Percentiles rank a stretch among this genome's conserved stretches.
Evolutionary conservation across 1,284 basidiomycete genomes (phyloP).

Genomic region (Austroboletus novae-zelandiae): DNA sequence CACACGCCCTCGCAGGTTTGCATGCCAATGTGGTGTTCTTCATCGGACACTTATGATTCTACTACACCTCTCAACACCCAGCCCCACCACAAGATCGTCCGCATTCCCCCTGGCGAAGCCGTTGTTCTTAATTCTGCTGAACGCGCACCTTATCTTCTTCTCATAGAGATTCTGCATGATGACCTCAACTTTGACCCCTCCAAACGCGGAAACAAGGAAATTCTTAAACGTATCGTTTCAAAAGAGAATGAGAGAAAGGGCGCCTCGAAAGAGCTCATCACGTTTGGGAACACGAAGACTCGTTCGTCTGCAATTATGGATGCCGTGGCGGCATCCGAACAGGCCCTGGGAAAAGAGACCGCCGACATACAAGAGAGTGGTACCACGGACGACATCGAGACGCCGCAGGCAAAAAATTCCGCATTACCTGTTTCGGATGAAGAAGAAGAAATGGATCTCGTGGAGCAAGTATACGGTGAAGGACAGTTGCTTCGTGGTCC

Average conservation of each 20-base stretch:
- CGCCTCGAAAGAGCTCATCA: conserved; percentile 50
- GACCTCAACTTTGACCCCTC: conserved; percentile 94
- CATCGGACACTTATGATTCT: conserved; percentile 54
- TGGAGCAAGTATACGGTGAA: conserved; percentile 88
- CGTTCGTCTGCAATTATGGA: conserved; percentile 26
- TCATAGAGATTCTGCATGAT: conserved; percentile 88
- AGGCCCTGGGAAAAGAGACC: conserved; percentile 27
- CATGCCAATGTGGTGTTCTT: conserved; percentile 94
- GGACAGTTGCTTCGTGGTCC: conserved; percentile 68
- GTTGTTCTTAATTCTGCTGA: conserved; percentile 99
- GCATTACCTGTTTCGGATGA: conserved; percentile 42
- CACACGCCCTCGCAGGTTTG: conserved; percentile 63
- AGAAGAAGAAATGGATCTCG: conserved; percentile 85
- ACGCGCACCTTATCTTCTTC: conserved; percentile 89
- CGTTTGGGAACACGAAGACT: conserved; percentile 38
- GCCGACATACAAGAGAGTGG: conserved; percentile 18
- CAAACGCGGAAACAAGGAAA: conserved; percentile 82
- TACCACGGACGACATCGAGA: conserved; percentile 14
- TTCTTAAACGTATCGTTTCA: conserved; percentile 78
- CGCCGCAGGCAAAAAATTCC: conserved; percentile 28
- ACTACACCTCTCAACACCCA: conserved; percentile 40
- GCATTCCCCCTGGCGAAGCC: conserved; percentile 96
- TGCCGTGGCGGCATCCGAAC: conserved; percentile 21
- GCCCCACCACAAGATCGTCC: conserved; percentile 92
- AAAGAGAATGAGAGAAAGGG: conserved; percentile 66